These are phyloP conservation scores for Cladosporium sp. DNA, from an alignment of 2,329 filamentous ascomycete species.

Conservation along the genomic window DNA sequence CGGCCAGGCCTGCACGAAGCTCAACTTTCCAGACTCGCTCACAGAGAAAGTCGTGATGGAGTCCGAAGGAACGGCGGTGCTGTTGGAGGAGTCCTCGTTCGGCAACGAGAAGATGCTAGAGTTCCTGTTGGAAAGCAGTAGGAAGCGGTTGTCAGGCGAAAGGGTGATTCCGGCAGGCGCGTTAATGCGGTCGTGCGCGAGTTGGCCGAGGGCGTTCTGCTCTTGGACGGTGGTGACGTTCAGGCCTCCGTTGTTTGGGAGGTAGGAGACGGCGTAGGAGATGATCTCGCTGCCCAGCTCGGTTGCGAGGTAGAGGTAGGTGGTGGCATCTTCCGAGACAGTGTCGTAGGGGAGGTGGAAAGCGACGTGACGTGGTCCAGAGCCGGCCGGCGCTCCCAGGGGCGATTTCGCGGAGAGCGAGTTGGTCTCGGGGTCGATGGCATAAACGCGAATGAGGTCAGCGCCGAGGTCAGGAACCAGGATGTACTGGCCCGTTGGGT, in stretches of 20 bases:
- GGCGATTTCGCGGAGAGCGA: conserved; percentile 24
- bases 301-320: conserved; percentile 39
- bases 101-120: conserved; percentile 49
- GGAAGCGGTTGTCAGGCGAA: conserved; percentile 50
- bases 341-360: conserved; percentile 33
- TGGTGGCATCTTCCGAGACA: conserved; percentile 21
- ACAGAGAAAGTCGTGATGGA: conserved; percentile 62
- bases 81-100: conserved; percentile 40
- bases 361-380: conserved; percentile 34
- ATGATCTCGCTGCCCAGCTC: conserved; percentile 51
- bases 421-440: conserved; percentile 23
- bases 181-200: conserved; percentile 41
- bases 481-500: conserved; percentile 36
- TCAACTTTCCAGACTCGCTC: conserved; percentile 53
- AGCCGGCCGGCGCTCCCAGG: conserved; percentile 26
- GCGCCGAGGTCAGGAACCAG: conserved; percentile 36
- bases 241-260: conserved; percentile 39
- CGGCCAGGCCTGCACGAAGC: conserved; percentile 54
- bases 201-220: conserved; percentile 44
- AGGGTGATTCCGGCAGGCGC: conserved; percentile 56
- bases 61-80: conserved; percentile 43
- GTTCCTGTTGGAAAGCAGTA: conserved; percentile 65
- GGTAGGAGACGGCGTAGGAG: conserved; percentile 46
- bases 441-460: conserved; percentile 34
- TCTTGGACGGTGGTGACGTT: conserved; percentile 44